phyloP scores from a whole-genome alignment of 2,329 filamentous ascomycete species.

The Xylaria sp. region DNA sequence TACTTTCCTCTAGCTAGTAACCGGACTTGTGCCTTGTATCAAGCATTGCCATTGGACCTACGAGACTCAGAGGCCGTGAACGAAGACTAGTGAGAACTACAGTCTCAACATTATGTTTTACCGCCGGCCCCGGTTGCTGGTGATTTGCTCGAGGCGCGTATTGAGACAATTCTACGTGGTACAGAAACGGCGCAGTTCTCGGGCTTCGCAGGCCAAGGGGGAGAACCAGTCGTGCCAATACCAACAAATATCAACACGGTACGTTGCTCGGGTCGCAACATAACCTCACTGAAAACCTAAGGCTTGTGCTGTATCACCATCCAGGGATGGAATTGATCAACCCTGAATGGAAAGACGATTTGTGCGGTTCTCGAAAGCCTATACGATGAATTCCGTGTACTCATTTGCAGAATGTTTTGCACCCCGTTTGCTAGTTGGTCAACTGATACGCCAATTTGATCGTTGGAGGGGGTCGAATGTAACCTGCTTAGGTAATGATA shows the following conservation, averaged over 20 bases:
- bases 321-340: not conserved
- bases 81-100: not conserved
- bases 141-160: not conserved
- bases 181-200: constrained; percentile 21
- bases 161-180: constrained; percentile 7
- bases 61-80: not conserved
- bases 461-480: not conserved
- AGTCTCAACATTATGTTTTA: not conserved
- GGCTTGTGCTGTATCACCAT: not conserved
- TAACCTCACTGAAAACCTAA: not conserved
- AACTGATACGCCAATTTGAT: not conserved
- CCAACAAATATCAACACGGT: not conserved
- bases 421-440: not conserved
- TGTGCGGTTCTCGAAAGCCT: not conserved
- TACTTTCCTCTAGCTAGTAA: constrained; percentile 13
- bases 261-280: constrained; percentile 3
- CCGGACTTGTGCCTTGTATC: not conserved
- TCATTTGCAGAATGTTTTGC: not conserved
- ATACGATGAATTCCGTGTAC: not conserved
- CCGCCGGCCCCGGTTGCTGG: not conserved
- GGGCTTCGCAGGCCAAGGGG: not conserved
- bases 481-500: not conserved
- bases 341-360: not conserved
- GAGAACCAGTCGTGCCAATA: not conserved
- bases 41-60: not conserved